Evolutionary conservation across 2,329 filamentous ascomycete genomes (phyloP).

Genomic region (Aspergillus japonicus): DNA sequence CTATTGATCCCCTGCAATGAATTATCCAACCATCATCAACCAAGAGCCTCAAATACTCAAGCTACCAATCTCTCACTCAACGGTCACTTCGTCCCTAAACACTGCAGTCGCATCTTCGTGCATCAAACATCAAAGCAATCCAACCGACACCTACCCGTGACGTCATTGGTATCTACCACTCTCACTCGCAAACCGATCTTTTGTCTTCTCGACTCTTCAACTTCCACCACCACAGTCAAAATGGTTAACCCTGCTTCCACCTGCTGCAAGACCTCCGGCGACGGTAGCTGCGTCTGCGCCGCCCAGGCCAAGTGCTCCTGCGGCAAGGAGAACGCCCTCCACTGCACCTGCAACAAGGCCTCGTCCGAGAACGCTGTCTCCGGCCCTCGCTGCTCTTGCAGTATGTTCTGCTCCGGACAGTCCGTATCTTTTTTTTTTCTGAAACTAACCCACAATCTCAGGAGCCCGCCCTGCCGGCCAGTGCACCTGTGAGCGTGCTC

Average conservation of each 20-base stretch:
- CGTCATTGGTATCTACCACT: slow-evolving; percentile 1
- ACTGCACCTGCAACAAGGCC: slow-evolving; percentile 82
- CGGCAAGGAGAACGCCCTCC: slow-evolving; percentile 79
- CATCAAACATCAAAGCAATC: not conserved
- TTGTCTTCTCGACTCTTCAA: slow-evolving; percentile 8
- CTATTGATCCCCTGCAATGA: not conserved
- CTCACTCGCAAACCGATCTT: not conserved
- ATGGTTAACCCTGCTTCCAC: slow-evolving; percentile 51
- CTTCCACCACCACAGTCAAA: slow-evolving; percentile 21
- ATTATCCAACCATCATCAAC: not conserved
- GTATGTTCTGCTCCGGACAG: slow-evolving; percentile 45
- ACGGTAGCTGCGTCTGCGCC: slow-evolving; percentile 57
- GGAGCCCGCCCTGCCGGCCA: slow-evolving; percentile 71
- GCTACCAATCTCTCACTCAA: not conserved
- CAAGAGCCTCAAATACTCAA: not conserved
- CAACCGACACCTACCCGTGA: not conserved
- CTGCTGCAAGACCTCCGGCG: slow-evolving; percentile 59
- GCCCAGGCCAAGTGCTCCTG: slow-evolving; percentile 74
- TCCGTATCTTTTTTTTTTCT: not conserved
- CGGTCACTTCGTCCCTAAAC: not conserved
- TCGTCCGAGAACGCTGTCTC: slow-evolving; percentile 69
- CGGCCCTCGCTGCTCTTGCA: slow-evolving; percentile 79
- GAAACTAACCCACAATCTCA: slow-evolving; percentile 25
- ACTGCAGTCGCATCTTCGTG: slow-evolving; percentile 1
- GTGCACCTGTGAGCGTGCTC: slow-evolving; percentile 76